Evolutionary conservation across 371 early-diverging fungal species (phyloP), one percentile per base, ranked within the genome.

Genomic region (Mucor ambiguus): DNA sequence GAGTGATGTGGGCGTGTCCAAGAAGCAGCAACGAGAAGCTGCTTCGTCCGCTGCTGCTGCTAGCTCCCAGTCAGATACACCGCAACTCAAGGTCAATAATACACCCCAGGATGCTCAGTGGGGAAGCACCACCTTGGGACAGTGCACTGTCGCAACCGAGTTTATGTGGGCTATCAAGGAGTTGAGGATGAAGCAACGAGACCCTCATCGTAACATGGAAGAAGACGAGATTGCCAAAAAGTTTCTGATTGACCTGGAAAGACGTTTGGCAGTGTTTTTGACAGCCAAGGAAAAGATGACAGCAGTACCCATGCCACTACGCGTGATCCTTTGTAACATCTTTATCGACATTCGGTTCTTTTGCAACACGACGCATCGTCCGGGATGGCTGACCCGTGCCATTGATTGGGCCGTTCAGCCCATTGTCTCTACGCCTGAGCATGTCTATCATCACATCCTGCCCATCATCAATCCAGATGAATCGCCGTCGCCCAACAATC

Each of bases 91-190:
- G 22, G 59, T 26, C 18, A 24, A 59, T 6, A 18, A 26, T 59
- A 18, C 41, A 4, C 29, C 35, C 1, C 38, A n/a, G 22, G 62
- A 38, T n/a, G n/a, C 60, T 18, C 68, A 69, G 55, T 89, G 89
- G 89, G 87, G 89, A 16, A 78, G 75, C 6, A 86, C 87, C 18
- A 88, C 87, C 0, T 60, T 89, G 1, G 89, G 89, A 2, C 89
- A 89, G 56, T 89, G 89, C 55, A 70, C 78, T 3, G 71, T 89
- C 38, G 78, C 86, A 1, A 63, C 81, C 7, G 89, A 89, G 55
- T 86, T 89, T 52, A 73, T 86, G 62, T 85, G 83, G 78, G 80
- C 83, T 2, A 73, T 89, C 52, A 83, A 81, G 63, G 75, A 83
- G 10, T 52, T 89, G 28, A 71, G 84, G 18, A 32, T 49, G 14